Conservation (phyloP, 2,329 filamentous ascomycete genomes). For the Sporothrix inflata region DNA sequence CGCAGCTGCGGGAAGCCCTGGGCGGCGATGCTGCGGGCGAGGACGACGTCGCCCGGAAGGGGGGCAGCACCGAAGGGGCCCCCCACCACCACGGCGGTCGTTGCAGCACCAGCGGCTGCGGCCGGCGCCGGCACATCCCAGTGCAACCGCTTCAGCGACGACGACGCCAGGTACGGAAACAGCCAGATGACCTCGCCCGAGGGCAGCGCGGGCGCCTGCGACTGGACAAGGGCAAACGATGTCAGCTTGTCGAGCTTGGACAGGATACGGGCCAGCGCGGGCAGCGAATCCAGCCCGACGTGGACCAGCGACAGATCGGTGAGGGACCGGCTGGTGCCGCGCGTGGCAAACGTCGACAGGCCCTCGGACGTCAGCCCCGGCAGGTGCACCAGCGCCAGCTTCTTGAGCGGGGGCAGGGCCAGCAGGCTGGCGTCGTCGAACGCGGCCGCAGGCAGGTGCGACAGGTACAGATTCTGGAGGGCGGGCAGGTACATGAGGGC, state of each 20-base stretch:
- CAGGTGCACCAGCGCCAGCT: slow-evolving; percentile 59
- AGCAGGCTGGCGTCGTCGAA: slow-evolving; percentile 62
- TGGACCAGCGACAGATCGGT: slow-evolving; percentile 59
- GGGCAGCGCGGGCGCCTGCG: slow-evolving; percentile 58
- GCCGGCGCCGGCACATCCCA: slow-evolving; percentile 65
- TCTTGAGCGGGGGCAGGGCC: slow-evolving; percentile 57
- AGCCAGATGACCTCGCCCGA: slow-evolving; percentile 61
- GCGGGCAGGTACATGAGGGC: slow-evolving; percentile 56
- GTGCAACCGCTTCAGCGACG: slow-evolving; percentile 58
- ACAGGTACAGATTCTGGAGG: slow-evolving; percentile 63
- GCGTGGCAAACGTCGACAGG: slow-evolving; percentile 60
- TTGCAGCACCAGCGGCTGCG: not conserved
- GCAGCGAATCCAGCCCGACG: slow-evolving; percentile 58
- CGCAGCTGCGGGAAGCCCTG: slow-evolving; percentile 65
- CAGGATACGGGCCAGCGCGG: slow-evolving; percentile 61
- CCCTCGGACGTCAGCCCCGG: slow-evolving; percentile 60
- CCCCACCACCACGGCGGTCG: too few species aligned
- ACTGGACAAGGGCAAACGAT: slow-evolving; percentile 59
- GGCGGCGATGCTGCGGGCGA: slow-evolving; percentile 65
- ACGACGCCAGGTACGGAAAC: slow-evolving; percentile 65
- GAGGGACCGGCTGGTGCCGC: slow-evolving; percentile 50
- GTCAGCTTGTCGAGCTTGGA: slow-evolving; percentile 56
- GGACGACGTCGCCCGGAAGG: slow-evolving; percentile 58
- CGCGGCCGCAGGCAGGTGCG: slow-evolving; percentile 56
- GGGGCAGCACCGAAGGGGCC: not conserved